Evolutionary conservation across 305 asterid species (phyloP).

Genomic region (Fraxinus floribunda): DNA sequence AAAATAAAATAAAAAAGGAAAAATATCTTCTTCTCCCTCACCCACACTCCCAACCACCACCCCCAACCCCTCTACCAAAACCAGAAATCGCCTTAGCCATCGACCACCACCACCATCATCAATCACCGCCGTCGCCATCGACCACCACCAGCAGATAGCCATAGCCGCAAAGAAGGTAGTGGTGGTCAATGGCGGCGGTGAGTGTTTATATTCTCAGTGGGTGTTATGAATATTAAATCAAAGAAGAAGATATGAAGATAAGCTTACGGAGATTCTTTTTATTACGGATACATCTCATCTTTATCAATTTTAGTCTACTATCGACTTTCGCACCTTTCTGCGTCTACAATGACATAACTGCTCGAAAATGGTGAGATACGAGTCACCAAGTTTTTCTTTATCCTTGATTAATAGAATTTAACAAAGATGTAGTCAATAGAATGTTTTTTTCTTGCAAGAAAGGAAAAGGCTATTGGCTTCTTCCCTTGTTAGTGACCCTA

Average conservation of each 20-base stretch:
- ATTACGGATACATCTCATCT: conserved; percentile 60
- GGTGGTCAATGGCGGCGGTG: conserved; percentile 23
- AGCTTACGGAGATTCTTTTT: neutral
- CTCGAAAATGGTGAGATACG: conserved; percentile 61
- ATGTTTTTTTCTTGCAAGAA: conserved; percentile 41
- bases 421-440: neutral
- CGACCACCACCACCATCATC: too few relatives aligned
- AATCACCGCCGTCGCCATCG: too few relatives aligned
- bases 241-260: neutral
- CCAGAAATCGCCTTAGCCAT: too few relatives aligned
- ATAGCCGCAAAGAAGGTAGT: too few relatives aligned
- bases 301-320: conserved; percentile 66
- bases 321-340: conserved; percentile 86
- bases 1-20: too few relatives aligned
- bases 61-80: too few relatives aligned
- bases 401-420: neutral
- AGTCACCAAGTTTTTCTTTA: neutral
- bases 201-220: conserved; percentile 33
- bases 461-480: conserved; percentile 71
- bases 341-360: conserved; percentile 86
- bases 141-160: too few relatives aligned
- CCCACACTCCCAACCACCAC: too few relatives aligned
- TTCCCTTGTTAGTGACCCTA: conserved; percentile 64
- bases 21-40: too few relatives aligned
- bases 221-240: neutral